Percentiles rank a stretch among this genome's conserved stretches.
phyloP scores from a whole-genome alignment of 192 early-diverging fungal species.

The Rhizoclosmatium sp. region DNA sequence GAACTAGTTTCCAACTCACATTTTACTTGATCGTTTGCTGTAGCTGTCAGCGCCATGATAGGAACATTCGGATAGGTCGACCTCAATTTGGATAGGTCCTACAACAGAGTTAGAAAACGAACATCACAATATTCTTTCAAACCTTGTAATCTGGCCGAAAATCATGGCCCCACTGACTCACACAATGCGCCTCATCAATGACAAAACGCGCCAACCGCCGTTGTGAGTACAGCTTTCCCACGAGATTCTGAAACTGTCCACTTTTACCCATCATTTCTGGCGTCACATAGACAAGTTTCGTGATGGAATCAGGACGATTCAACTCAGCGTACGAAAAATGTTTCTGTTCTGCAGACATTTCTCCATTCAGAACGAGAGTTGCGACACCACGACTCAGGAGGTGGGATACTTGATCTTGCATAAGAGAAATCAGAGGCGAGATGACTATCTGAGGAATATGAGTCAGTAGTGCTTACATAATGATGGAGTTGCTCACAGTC shows the following conservation, averaged over 20 bases:
- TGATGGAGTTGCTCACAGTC: slow-evolving; percentile 56
- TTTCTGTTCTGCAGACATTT: slow-evolving; percentile 57
- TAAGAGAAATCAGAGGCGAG: slow-evolving; percentile 93
- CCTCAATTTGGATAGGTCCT: slow-evolving; percentile 68
- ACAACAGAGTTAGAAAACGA: slow-evolving; percentile 5
- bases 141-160: slow-evolving; percentile 92
- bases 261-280: slow-evolving; percentile 81
- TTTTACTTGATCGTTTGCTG: slow-evolving; percentile 89
- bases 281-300: slow-evolving; percentile 86
- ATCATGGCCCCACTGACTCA: slow-evolving; percentile 98
- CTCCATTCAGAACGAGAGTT: slow-evolving; percentile 68
- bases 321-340: slow-evolving; percentile 69
- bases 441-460: slow-evolving; percentile 66
- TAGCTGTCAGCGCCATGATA: slow-evolving; percentile 94
- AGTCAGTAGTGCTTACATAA: neutral
- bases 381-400: slow-evolving; percentile 69
- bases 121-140: neutral
- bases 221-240: slow-evolving; percentile 67
- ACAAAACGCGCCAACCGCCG: slow-evolving; percentile 84
- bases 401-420: slow-evolving; percentile 91
- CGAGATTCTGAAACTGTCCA: slow-evolving; percentile 58
- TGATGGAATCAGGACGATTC: slow-evolving; percentile 45
- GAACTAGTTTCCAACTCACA: slow-evolving; percentile 33
- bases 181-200: slow-evolving; percentile 96
- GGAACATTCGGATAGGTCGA: slow-evolving; percentile 78